Evolutionary conservation across 345 rosid genomes (phyloP).

Genomic region (Ailanthus altissimus): DNA sequence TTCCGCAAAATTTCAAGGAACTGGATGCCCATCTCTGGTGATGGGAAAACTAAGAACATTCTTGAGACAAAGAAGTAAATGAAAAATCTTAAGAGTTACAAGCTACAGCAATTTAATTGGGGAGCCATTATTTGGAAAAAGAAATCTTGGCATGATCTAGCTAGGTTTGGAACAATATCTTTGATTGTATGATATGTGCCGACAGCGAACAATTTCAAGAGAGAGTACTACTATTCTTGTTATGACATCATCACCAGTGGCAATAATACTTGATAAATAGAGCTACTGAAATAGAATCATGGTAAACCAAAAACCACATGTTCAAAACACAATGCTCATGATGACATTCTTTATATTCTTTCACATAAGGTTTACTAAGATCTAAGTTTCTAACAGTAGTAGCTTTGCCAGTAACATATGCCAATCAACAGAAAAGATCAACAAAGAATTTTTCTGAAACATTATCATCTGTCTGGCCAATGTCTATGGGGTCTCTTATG

Average conservation of each 20-base stretch:
- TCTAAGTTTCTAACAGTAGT: not conserved
- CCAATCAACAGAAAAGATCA: constrained; percentile 17
- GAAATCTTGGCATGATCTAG: not conserved
- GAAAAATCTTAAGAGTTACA: not conserved
- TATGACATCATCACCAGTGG: not conserved
- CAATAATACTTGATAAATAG: not conserved
- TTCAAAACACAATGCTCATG: not conserved
- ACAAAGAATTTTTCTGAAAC: not conserved
- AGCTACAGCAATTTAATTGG: not conserved
- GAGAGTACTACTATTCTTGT: not conserved
- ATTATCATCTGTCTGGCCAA: constrained; percentile 17
- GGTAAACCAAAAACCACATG: not conserved
- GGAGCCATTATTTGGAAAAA: not conserved
- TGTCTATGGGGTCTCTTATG: constrained; percentile 16
- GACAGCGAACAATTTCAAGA: not conserved
- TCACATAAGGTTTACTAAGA: not conserved
- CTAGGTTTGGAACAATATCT: not conserved
- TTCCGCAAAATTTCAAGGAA: not conserved
- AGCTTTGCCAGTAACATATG: constrained; percentile 14
- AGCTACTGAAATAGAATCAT: not conserved
- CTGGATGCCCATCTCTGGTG: no score
- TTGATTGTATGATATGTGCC: not conserved
- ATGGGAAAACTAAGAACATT: no score
- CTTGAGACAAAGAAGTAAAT: not conserved
- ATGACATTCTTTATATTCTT: not conserved